These are phyloP conservation scores for Beauveria sp. DNA, from an alignment of 2,329 filamentous ascomycete genomes.

Conservation along the genomic window DNA sequence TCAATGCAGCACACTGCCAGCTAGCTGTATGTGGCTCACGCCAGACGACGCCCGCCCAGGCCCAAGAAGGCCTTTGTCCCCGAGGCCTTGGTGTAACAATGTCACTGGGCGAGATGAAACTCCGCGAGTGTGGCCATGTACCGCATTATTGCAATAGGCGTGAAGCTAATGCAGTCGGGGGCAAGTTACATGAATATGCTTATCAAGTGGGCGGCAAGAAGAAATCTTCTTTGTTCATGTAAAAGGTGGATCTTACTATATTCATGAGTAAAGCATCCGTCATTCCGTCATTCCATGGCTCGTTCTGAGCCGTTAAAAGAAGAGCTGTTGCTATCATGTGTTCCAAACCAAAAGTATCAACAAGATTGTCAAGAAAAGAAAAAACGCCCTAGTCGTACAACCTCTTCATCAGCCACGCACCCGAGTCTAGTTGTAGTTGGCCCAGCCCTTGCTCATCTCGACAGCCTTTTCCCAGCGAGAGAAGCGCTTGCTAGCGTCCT, in stretches of 20 bases:
- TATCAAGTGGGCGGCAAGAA: no score
- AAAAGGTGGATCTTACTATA: neutral
- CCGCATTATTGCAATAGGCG: no score
- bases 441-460: constrained; percentile 70
- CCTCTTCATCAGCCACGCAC: neutral
- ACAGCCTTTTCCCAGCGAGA: constrained; percentile 69
- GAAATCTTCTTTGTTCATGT: no score
- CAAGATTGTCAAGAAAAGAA: neutral
- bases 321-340: neutral
- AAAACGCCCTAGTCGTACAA: constrained; percentile 7
- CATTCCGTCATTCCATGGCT: constrained; percentile 1
- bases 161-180: no score
- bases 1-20: neutral
- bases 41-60: neutral
- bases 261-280: constrained; percentile 2
- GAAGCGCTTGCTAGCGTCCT: constrained; percentile 56
- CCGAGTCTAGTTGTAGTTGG: constrained; percentile 21
- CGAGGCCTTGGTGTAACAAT: neutral
- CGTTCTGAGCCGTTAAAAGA: neutral
- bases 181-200: no score
- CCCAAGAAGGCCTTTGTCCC: neutral
- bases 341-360: neutral
- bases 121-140: neutral
- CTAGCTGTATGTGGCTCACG: neutral
- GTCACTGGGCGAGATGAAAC: neutral